Evolutionary conservation across 768 basidiomycete species (phyloP).

Genomic region (Scleroderma citrinum): DNA sequence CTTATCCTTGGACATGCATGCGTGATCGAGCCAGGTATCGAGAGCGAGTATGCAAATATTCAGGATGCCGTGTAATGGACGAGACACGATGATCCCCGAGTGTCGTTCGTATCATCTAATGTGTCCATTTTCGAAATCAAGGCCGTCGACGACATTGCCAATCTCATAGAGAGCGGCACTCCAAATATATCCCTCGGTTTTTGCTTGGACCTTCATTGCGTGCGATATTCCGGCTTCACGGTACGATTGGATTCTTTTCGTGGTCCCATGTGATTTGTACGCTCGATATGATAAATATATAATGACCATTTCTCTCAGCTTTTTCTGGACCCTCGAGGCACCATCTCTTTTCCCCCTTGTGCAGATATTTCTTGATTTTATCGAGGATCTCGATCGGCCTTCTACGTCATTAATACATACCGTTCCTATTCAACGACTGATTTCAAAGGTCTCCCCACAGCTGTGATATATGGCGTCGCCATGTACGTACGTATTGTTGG

Average conservation of each 20-base stretch:
- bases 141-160: not conserved
- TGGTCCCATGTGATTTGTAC: not conserved
- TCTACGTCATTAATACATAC: too few relatives aligned
- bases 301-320: not conserved
- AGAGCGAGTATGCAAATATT: constrained; percentile 86
- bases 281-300: not conserved
- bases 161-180: too few relatives aligned
- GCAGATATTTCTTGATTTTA: too few relatives aligned
- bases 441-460: too few relatives aligned
- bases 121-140: not conserved
- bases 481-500: too few relatives aligned
- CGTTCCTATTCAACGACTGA: too few relatives aligned
- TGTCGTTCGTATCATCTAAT: not conserved
- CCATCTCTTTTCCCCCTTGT: too few relatives aligned
- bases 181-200: too few relatives aligned
- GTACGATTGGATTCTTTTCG: constrained; percentile 1
- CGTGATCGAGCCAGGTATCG: constrained; percentile 89
- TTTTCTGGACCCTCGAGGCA: too few relatives aligned
- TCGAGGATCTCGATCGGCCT: too few relatives aligned
- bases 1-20: constrained; percentile 84
- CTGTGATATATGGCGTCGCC: too few relatives aligned
- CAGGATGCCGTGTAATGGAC: constrained; percentile 53
- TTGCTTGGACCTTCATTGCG: not conserved
- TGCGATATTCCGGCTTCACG: not conserved
- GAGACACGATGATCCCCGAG: too few relatives aligned